Percentiles rank a stretch among this genome's conserved stretches.
phyloP scores from a whole-genome alignment of 2,329 filamentous ascomycete species.

The Fusarium mundagurra region DNA sequence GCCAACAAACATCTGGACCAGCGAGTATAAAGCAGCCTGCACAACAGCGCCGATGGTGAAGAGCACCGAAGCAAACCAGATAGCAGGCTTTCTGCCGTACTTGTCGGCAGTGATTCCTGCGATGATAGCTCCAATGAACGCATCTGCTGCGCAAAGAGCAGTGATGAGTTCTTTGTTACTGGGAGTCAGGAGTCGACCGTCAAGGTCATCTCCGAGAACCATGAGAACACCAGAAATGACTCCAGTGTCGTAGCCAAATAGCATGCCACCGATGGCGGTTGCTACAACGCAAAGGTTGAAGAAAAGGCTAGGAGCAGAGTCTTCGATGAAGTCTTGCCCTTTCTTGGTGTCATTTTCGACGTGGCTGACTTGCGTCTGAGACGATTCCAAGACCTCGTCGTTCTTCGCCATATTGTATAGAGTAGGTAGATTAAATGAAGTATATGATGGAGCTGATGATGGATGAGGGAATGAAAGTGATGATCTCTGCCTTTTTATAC shows the following conservation, averaged over 20 bases:
- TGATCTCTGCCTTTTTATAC: not conserved
- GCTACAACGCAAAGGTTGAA: not conserved
- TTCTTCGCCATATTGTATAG: not conserved
- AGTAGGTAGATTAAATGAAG: not conserved
- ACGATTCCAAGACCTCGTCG: not conserved
- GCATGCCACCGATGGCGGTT: conserved; percentile 1
- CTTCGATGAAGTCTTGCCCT: not conserved
- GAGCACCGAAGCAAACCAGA: conserved; percentile 38
- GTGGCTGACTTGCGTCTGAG: not conserved
- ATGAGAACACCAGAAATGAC: conserved; percentile 49
- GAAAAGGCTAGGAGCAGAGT: not conserved
- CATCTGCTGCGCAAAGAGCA: conserved; percentile 56
- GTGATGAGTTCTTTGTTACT: conserved; percentile 61
- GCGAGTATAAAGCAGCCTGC: conserved; percentile 35
- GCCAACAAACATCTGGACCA: conserved; percentile 42
- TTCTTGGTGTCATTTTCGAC: not conserved
- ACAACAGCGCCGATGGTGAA: conserved; percentile 37
- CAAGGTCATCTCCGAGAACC: conserved; percentile 45
- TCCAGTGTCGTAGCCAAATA: conserved; percentile 46
- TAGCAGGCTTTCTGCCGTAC: conserved; percentile 39
- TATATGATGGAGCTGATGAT: not conserved
- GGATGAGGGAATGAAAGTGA: not conserved
- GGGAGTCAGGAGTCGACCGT: conserved; percentile 48
- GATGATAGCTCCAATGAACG: conserved; percentile 39
- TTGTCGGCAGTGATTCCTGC: conserved; percentile 38